Percentiles rank a stretch among this genome's conserved stretches.
Evolutionary conservation across 2,329 filamentous ascomycete genomes (phyloP).

Genomic region (Phaeosphaeriaceae sp.): DNA sequence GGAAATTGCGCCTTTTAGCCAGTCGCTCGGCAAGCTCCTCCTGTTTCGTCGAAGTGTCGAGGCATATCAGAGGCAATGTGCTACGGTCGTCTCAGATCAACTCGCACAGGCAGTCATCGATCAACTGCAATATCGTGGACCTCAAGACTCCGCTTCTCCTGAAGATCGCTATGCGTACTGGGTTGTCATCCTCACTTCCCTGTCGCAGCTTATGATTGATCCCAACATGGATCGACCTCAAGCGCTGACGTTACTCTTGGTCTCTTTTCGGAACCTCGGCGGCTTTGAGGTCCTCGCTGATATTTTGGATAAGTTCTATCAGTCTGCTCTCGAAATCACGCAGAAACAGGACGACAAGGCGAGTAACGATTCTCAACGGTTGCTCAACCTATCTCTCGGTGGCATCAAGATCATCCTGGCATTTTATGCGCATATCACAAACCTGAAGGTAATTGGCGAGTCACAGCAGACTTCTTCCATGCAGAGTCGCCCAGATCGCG

Average conservation of each 20-base stretch:
- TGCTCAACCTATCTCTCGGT: constrained; percentile 59
- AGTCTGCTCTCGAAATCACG: constrained; percentile 60
- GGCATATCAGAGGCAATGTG: constrained; percentile 66
- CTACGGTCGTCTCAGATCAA: constrained; percentile 67
- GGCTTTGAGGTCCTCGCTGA: constrained; percentile 77
- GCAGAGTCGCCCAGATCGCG: constrained; percentile 59
- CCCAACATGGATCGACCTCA: constrained; percentile 54
- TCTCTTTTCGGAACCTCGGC: constrained; percentile 83
- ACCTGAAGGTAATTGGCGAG: constrained; percentile 81
- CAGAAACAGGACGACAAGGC: constrained; percentile 50
- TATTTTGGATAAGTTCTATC: constrained; percentile 73
- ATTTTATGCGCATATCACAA: constrained; percentile 78
- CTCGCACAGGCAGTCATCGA: constrained; percentile 74
- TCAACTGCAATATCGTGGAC: constrained; percentile 65
- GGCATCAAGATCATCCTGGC: constrained; percentile 83
- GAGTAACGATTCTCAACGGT: constrained; percentile 52
- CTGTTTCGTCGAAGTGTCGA: constrained; percentile 78
- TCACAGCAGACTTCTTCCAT: constrained; percentile 68
- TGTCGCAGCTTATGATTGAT: constrained; percentile 82
- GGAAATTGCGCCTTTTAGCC: constrained; percentile 83
- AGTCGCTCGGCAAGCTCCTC: constrained; percentile 82
- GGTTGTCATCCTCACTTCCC: constrained; percentile 78
- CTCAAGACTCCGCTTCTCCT: constrained; percentile 57
- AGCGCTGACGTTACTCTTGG: constrained; percentile 73
- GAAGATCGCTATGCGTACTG: constrained; percentile 78